Evolutionary conservation across 495 filamentous ascomycete genomes (phyloP), one percentile per base, ranked within the genome.

Genomic region (Aspergillus conjunctus): DNA sequence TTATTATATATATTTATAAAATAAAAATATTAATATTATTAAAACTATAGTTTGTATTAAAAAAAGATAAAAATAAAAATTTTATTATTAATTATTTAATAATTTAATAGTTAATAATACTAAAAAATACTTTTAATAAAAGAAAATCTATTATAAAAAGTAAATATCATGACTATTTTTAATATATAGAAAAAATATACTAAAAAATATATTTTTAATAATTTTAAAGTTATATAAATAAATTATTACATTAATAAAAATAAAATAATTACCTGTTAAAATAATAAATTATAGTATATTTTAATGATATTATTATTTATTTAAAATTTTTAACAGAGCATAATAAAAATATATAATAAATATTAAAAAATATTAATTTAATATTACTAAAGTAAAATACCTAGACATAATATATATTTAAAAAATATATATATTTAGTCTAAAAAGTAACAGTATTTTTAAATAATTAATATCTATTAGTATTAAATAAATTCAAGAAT

Each of bases 51-150:
- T n/a, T n/a, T 39, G 39, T 54, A 41, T 10, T 39, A 26, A 44
- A 55, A 30, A 55, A 44, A 44, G 30, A 44, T 7, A 44, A 30
- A 15, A 57, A 46, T n/a, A n/a, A n/a, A 54, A 20, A 63, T 45
- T 58, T 34, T 34, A 15, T 63, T 65, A 55, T 44, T 51, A 61
- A 66, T 34, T 52, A 45, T 55, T 49, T 22, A n/a, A 9, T 45
- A 56, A 37, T 18, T 33, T 31, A 41, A 46, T 31, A 30, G 7
- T 45, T 31, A 14, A 5, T 26, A 45, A 32, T 56, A n/a, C n/a
- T n/a, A n/a, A n/a, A 46, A 57, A 34, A 8, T 54, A 59, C 48
- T 48, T 63, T 57, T 39, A 18, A 41, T 54, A 33, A 54, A 54
- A 3, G 1, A 22, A 54, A 21, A 54, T 22, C 17, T 54, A 54